These are phyloP conservation scores for Rosa rugosa DNA, from an alignment of 306 rosid genomes.

Conservation along the genomic window DNA sequence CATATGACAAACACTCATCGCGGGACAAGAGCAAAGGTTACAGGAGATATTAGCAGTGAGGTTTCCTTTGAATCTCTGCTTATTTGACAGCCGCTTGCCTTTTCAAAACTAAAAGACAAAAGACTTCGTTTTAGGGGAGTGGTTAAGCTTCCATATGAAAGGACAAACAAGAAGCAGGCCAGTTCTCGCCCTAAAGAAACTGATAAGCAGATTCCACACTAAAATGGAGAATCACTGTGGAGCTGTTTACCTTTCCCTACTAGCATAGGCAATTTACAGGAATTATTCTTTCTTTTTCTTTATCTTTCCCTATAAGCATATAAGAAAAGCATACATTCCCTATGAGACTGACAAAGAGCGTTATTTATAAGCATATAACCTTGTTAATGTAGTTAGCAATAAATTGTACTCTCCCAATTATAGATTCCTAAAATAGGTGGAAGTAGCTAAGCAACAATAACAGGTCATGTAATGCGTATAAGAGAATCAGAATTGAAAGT, in stretches of 20 bases:
- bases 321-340: not conserved
- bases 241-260: not conserved
- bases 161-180: not conserved
- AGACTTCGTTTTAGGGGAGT: not conserved
- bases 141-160: not conserved
- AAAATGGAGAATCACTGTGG: not conserved
- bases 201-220: not conserved
- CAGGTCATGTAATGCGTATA: conserved; percentile 1
- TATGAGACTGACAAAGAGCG: conserved; percentile 1
- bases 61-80: not conserved
- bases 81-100: not conserved
- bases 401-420: conserved; percentile 11
- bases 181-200: not conserved
- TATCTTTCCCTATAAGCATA: not conserved
- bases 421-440: not conserved
- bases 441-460: not conserved
- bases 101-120: not conserved
- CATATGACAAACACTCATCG: no score
- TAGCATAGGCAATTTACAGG: not conserved
- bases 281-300: not conserved
- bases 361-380: not conserved
- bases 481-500: not conserved
- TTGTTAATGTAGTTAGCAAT: conserved; percentile 7
- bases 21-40: not conserved
- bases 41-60: not conserved